Conservation (phyloP, 2,329 filamentous ascomycete genomes). For the Amesomyces nigricolor region DNA sequence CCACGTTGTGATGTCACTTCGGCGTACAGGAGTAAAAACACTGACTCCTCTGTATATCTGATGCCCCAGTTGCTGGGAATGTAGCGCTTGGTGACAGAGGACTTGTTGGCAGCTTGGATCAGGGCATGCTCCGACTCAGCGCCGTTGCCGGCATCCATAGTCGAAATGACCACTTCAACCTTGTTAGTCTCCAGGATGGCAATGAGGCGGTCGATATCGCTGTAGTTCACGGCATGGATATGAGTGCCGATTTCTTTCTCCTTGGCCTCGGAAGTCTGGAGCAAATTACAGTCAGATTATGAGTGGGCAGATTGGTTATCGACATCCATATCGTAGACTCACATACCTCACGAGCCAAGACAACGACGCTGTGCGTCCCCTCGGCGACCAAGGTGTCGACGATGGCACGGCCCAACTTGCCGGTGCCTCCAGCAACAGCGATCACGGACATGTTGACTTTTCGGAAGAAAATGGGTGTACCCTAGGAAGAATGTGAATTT, state of each 20-base stretch:
- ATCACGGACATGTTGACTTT: conserved; percentile 34
- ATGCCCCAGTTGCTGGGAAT: conserved; percentile 40
- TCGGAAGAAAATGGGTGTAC: too few species aligned
- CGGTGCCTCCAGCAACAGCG: conserved; percentile 43
- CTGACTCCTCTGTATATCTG: conserved; percentile 31
- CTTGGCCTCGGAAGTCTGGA: background rate
- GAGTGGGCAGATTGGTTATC: background rate
- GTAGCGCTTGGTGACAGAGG: conserved; percentile 35
- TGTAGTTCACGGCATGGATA: conserved; percentile 30
- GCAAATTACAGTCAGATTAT: background rate
- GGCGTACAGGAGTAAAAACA: background rate
- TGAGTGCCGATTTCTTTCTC: conserved; percentile 25
- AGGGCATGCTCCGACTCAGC: conserved; percentile 30
- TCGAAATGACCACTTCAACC: conserved; percentile 41
- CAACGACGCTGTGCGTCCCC: conserved; percentile 35
- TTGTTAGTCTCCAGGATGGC: conserved; percentile 32
- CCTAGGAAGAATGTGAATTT: too few species aligned
- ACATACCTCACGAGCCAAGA: conserved; percentile 38
- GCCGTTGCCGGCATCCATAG: conserved; percentile 30
- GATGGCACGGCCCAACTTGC: conserved; percentile 41
- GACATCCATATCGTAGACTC: background rate
- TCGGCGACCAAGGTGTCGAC: conserved; percentile 37
- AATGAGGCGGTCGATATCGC: conserved; percentile 22
- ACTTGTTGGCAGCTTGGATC: conserved; percentile 38
- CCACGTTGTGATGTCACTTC: background rate